Conservation (phyloP, 2,329 filamentous ascomycete genomes). For the Cladophialophora bantiana region DNA sequence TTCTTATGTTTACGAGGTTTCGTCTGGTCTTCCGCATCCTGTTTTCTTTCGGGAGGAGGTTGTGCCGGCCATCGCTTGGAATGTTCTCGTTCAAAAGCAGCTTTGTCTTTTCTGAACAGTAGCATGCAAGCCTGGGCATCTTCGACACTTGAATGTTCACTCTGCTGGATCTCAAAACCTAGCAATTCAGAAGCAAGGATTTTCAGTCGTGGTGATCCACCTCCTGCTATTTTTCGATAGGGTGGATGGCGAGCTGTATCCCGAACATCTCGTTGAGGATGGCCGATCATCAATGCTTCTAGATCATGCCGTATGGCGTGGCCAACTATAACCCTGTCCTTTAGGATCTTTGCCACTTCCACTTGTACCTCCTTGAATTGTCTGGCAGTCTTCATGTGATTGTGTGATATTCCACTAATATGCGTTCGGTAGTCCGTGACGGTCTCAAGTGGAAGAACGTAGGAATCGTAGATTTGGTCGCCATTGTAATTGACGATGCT, state of each 20-base stretch:
- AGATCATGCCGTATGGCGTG: conserved; percentile 84
- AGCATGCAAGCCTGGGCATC: conserved; percentile 92
- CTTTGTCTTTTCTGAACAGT: conserved; percentile 82
- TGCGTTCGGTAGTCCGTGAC: conserved; percentile 91
- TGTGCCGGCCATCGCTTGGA: conserved; percentile 58
- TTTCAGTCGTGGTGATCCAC: conserved; percentile 60
- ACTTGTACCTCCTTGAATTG: conserved; percentile 78
- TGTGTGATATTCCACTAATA: conserved; percentile 80
- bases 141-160: conserved; percentile 68
- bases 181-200: conserved; percentile 64
- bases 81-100: conserved; percentile 83
- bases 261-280: conserved; percentile 78
- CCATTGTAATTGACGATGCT: conserved; percentile 95
- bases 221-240: conserved; percentile 69
- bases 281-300: conserved; percentile 75
- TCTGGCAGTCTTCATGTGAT: conserved; percentile 73
- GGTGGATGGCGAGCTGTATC: conserved; percentile 81
- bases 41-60: conserved; percentile 13
- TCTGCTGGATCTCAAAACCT: conserved; percentile 66
- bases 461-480: conserved; percentile 91
- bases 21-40: conserved; percentile 10
- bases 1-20: conserved; percentile 51
- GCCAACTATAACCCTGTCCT: conserved; percentile 77
- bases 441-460: conserved; percentile 76
- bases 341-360: conserved; percentile 72